Conservation (phyloP, 352 stramenopile genomes). For the Thraustochytrium striatum region DNA sequence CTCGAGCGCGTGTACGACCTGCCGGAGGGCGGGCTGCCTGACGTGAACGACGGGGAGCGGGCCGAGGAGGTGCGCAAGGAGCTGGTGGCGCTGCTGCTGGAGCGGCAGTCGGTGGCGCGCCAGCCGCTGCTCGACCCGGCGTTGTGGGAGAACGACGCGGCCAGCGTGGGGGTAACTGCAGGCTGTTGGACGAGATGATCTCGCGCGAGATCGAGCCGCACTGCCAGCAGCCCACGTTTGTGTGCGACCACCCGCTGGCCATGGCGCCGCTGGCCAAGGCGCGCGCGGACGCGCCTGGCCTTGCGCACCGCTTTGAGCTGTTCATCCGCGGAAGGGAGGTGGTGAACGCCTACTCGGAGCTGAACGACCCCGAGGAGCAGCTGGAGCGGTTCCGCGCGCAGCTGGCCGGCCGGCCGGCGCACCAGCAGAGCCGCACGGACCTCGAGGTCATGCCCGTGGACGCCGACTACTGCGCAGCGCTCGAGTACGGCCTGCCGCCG, state of each 20-base stretch:
- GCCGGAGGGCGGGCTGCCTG: conserved; percentile 60
- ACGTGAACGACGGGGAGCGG: conserved; percentile 66
- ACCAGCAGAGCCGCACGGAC: conserved; percentile 33
- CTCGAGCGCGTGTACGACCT: conserved; percentile 52
- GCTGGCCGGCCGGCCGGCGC: conserved; percentile 69
- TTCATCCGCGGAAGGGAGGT: conserved; percentile 93
- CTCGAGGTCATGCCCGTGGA: conserved; percentile 82
- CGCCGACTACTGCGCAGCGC: conserved; percentile 82
- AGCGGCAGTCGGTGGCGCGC: not conserved
- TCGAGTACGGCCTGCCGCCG: conserved; percentile 95
- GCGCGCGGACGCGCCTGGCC: conserved; percentile 79
- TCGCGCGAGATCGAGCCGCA: conserved; percentile 77
- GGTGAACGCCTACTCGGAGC: conserved; percentile 97
- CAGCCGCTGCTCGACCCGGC: conserved; percentile 10
- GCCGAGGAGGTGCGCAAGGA: conserved; percentile 71
- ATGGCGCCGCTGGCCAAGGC: conserved; percentile 78
- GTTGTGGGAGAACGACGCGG: no score
- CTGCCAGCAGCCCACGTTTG: conserved; percentile 93
- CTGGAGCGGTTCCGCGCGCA: conserved; percentile 71
- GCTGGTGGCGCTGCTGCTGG: conserved; percentile 63
- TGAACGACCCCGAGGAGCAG: conserved; percentile 92
- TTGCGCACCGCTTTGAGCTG: conserved; percentile 97
- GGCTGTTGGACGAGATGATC: conserved; percentile 77
- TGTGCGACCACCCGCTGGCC: conserved; percentile 97
- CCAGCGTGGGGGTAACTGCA: conserved; percentile 14